Evolutionary conservation across 2,329 filamentous ascomycete genomes (phyloP).

Genomic region (Plenodomus lindquistii): DNA sequence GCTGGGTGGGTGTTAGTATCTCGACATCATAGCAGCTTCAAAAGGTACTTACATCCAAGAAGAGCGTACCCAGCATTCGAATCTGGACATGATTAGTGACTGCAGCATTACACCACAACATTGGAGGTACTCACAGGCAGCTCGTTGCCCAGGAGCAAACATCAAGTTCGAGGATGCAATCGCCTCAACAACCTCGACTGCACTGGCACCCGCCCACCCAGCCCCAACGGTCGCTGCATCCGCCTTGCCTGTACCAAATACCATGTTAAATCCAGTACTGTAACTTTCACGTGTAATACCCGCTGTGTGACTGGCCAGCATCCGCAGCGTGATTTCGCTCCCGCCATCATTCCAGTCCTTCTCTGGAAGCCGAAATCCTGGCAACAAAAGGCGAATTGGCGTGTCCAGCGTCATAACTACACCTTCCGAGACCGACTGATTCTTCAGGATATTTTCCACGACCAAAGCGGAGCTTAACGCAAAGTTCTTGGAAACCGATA

Average conservation of each 20-base stretch:
- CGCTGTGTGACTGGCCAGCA: conserved; percentile 39
- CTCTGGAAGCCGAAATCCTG: conserved; percentile 24
- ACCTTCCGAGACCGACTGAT: background rate
- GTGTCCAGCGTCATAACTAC: conserved; percentile 24
- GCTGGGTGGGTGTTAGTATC: conserved; percentile 3
- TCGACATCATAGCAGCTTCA: background rate
- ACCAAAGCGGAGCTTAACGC: conserved; percentile 29
- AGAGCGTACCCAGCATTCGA: conserved; percentile 36
- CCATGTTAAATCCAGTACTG: conserved; percentile 34
- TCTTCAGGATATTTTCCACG: conserved; percentile 17
- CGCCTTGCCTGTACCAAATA: conserved; percentile 26
- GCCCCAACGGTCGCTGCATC: conserved; percentile 30
- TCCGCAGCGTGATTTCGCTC: conserved; percentile 35
- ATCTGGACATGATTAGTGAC: conserved; percentile 7
- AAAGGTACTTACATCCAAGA: conserved; percentile 19
- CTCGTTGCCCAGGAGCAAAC: conserved; percentile 35
- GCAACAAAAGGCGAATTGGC: conserved; percentile 25
- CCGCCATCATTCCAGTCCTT: conserved; percentile 37
- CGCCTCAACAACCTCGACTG: conserved; percentile 22
- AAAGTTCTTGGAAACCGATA: conserved; percentile 36
- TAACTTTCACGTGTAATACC: conserved; percentile 37
- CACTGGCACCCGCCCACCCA: conserved; percentile 25
- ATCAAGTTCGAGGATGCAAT: conserved; percentile 26
- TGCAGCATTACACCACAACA: background rate
- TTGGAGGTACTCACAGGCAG: conserved; percentile 16